These are phyloP conservation scores for Talaromyces rugulosus DNA, from an alignment of 2,329 filamentous ascomycete genomes.

Conservation along the genomic window DNA sequence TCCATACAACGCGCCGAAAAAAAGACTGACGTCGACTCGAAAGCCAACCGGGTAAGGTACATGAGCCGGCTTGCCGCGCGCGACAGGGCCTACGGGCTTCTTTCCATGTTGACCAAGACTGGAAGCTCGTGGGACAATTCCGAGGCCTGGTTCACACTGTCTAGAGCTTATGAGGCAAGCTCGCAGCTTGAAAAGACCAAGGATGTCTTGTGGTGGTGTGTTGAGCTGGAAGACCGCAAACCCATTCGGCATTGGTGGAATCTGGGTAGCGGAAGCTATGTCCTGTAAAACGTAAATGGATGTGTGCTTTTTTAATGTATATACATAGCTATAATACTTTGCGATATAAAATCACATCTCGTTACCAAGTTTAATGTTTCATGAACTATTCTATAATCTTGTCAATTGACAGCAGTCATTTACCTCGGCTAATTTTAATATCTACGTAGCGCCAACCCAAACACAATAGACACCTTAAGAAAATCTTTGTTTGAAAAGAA, in stretches of 20 bases:
- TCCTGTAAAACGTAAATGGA: conserved; percentile 24
- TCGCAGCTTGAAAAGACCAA: conserved; percentile 83
- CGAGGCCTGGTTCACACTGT: conserved; percentile 89
- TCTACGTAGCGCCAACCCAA: not conserved
- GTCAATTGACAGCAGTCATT: not conserved
- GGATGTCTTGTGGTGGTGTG: conserved; percentile 94
- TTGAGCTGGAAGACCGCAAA: conserved; percentile 83
- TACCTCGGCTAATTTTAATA: not conserved
- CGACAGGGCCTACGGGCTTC: conserved; percentile 79
- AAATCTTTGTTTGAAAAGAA: conserved; percentile 5
- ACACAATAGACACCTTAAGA: not conserved
- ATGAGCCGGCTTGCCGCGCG: conserved; percentile 82
- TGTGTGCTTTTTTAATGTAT: conserved; percentile 28
- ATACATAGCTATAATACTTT: not conserved
- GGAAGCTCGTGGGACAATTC: conserved; percentile 85
- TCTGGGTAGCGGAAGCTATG: conserved; percentile 63
- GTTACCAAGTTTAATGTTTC: not conserved
- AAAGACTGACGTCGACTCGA: not conserved
- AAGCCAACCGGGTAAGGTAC: not conserved
- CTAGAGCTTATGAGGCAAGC: conserved; percentile 81
- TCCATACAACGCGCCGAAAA: not conserved
- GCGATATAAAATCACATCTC: conserved; percentile 2
- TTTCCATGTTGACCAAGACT: conserved; percentile 78
- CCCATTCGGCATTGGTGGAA: conserved; percentile 75
- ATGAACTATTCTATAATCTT: not conserved